phyloP scores from a whole-genome alignment of 805 yeast genomes.

The Grigorovia jiainica region DNA sequence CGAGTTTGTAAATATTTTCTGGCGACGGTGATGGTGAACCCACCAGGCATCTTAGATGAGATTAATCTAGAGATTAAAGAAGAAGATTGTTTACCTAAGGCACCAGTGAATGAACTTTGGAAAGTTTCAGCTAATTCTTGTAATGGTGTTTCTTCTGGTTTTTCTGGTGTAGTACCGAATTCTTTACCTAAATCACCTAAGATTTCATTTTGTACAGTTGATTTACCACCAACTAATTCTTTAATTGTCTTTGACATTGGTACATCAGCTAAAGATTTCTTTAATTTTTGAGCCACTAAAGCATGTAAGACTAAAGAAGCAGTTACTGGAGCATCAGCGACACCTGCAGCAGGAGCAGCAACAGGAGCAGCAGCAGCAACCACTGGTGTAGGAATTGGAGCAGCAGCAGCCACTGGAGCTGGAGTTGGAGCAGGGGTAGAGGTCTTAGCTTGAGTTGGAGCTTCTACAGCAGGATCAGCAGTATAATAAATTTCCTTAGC shows the following conservation, averaged over 20 bases:
- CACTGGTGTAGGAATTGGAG: conserved; percentile 37
- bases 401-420: conserved; percentile 18
- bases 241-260: conserved; percentile 90
- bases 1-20: conserved; percentile 86
- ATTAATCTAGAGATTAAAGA: conserved; percentile 84
- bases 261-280: conserved; percentile 77
- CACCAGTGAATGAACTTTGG: conserved; percentile 84
- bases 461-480: conserved; percentile 51
- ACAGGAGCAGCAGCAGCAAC: conserved; percentile 58
- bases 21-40: conserved; percentile 84
- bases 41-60: conserved; percentile 99
- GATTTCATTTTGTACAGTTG: conserved; percentile 97
- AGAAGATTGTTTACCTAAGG: conserved; percentile 87
- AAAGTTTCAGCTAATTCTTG: conserved; percentile 91
- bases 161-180: conserved; percentile 96
- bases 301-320: conserved; percentile 79
- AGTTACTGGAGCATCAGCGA: conserved; percentile 84
- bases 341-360: conserved; percentile 70
- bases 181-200: conserved; percentile 98
- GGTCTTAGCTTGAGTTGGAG: conserved; percentile 27
- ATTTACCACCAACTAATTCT: conserved; percentile 96
- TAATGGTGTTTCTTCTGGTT: conserved; percentile 96
- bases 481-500: conserved; percentile 94
- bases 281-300: conserved; percentile 89
- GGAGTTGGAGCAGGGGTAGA: conserved; percentile 21